Percentiles rank a stretch among this genome's conserved stretches.
These are phyloP conservation scores for Peniophora sp. DNA, from an alignment of 1,284 basidiomycete genomes.

Conservation along the genomic window DNA sequence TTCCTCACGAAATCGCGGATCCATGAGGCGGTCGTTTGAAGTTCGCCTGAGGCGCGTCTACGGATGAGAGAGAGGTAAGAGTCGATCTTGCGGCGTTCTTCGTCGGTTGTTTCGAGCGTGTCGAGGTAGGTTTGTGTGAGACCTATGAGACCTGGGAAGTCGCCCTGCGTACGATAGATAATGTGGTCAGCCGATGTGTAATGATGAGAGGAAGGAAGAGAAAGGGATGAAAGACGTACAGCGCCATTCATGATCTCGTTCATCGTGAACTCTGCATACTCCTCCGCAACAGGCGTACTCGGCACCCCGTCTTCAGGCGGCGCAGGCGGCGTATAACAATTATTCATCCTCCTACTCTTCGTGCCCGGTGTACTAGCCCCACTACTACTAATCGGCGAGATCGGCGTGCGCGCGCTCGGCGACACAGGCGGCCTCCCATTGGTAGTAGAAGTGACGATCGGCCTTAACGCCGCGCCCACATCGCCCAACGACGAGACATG, in stretches of 20 bases:
- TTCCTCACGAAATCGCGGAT: conserved; percentile 86
- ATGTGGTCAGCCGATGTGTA: neutral
- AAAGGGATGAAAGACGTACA: conserved; percentile 28
- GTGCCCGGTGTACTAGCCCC: conserved; percentile 12
- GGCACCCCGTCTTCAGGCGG: conserved; percentile 37
- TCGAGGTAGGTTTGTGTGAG: conserved; percentile 86
- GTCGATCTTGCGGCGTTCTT: conserved; percentile 60
- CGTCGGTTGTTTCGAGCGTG: conserved; percentile 72
- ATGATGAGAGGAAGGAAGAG: neutral
- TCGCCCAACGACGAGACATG: no score
- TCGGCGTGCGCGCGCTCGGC: neutral
- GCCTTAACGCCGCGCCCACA: conserved; percentile 37
- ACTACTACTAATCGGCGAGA: conserved; percentile 7
- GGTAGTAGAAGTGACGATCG: no score
- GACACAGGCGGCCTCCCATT: neutral
- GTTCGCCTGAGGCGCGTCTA: conserved; percentile 74
- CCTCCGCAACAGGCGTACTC: conserved; percentile 57
- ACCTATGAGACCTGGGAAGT: conserved; percentile 82
- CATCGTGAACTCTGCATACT: conserved; percentile 90
- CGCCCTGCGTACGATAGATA: neutral
- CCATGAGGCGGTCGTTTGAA: conserved; percentile 91
- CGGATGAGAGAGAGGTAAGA: conserved; percentile 78
- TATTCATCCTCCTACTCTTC: conserved; percentile 63
- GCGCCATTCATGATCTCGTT: conserved; percentile 94
- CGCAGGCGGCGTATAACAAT: conserved; percentile 59